phyloP scores from a whole-genome alignment of 176 grass and related monocot genomes.

The Metroxylon sagu region DNA sequence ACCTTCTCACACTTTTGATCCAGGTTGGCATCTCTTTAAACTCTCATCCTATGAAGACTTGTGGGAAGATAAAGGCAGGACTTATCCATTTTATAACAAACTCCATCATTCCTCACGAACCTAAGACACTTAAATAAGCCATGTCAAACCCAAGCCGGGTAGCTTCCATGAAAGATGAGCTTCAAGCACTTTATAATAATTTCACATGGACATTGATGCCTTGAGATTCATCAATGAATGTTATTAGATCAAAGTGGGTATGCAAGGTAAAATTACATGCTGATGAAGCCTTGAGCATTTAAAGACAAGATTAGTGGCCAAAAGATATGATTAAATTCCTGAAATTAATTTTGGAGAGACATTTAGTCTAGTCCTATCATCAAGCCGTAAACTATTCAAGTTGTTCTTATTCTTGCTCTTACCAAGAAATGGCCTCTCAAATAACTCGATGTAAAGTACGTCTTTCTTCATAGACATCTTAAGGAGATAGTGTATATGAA shows the following conservation, averaged over 20 bases:
- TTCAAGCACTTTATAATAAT: neutral
- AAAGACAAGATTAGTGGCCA: neutral
- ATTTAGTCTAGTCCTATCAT: neutral
- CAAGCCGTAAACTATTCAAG: neutral
- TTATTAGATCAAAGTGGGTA: neutral
- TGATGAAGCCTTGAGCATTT: neutral
- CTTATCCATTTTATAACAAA: too few species aligned
- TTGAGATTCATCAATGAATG: neutral
- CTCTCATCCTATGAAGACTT: too few species aligned
- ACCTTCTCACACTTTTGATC: too few species aligned
- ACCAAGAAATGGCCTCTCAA: neutral
- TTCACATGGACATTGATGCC: neutral
- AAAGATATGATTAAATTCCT: too few species aligned
- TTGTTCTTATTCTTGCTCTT: neutral
- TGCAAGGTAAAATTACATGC: neutral
- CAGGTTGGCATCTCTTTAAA: too few species aligned
- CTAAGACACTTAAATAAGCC: too few species aligned
- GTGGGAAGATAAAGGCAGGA: too few species aligned
- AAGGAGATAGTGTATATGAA: neutral
- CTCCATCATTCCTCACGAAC: too few species aligned
- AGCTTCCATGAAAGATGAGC: neutral
- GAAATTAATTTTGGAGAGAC: neutral
- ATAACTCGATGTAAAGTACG: neutral
- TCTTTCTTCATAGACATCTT: neutral
- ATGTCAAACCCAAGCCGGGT: too few species aligned